A percentile compares a stretch with the other conserved stretches of the same genome.
Evolutionary conservation across 768 basidiomycete species (phyloP).

Genomic region (Ramaria sp.): DNA sequence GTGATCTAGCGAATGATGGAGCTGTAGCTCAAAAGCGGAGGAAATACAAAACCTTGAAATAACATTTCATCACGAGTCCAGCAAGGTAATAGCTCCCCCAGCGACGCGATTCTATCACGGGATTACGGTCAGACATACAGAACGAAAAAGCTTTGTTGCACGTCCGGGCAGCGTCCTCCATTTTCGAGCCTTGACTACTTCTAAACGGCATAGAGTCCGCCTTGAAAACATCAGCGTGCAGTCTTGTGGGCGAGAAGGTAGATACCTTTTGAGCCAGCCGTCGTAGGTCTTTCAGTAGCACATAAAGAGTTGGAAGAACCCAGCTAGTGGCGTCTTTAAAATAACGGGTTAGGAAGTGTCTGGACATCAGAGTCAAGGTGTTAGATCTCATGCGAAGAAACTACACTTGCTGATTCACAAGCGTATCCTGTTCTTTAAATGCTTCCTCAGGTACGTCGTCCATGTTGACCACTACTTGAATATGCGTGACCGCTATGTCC

Average conservation of each 20-base stretch:
- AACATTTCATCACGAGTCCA: constrained; percentile 82
- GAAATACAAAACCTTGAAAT: constrained; percentile 58
- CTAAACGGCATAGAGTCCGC: constrained; percentile 25
- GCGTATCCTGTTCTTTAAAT: constrained; percentile 68
- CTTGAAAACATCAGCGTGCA: constrained; percentile 19
- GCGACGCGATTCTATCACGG: constrained; percentile 63
- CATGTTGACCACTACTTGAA: constrained; percentile 60
- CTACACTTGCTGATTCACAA: constrained; percentile 51
- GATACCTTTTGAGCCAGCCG: constrained; percentile 77
- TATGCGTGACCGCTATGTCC: constrained; percentile 76
- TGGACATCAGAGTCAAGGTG: constrained; percentile 18
- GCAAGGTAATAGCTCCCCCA: constrained; percentile 93
- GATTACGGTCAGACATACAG: constrained; percentile 77
- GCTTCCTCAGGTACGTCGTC: constrained; percentile 59
- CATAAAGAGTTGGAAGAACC: constrained; percentile 77
- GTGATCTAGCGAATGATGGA: constrained; percentile 1
- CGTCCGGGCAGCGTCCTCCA: constrained; percentile 80
- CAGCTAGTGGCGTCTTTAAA: constrained; percentile 77
- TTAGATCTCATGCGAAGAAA: not conserved
- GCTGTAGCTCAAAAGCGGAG: not conserved
- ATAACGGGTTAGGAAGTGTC: constrained; percentile 59
- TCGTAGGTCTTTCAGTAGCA: constrained; percentile 68
- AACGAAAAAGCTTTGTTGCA: constrained; percentile 85
- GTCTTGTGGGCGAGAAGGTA: constrained; percentile 47
- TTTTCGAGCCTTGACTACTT: constrained; percentile 49